These are phyloP conservation scores for Myxozyma mucilagina DNA, from an alignment of 805 yeast genomes.

Conservation along the genomic window DNA sequence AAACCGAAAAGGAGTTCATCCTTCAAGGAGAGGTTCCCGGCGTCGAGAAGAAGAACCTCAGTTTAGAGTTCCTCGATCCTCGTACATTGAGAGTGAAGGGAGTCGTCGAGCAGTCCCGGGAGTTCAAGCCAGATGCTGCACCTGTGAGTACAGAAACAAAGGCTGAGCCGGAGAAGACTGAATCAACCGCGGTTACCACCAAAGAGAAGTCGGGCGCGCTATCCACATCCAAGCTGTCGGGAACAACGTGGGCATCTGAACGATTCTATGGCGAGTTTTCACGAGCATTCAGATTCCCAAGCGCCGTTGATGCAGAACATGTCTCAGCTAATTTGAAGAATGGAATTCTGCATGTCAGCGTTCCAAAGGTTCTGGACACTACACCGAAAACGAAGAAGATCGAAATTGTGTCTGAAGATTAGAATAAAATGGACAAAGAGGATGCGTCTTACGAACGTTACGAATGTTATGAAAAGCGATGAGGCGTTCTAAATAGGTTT, in stretches of 20 bases:
- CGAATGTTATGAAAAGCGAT: too few species aligned
- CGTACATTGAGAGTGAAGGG: conserved; percentile 29
- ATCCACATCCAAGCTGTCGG: not conserved
- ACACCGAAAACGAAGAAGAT: conserved; percentile 10
- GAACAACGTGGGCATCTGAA: conserved; percentile 32
- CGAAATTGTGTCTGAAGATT: conserved; percentile 10
- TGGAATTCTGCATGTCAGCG: conserved; percentile 25
- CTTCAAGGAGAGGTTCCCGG: conserved; percentile 33
- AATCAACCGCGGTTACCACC: not conserved
- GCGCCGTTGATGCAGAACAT: conserved; percentile 17
- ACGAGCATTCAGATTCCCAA: conserved; percentile 29
- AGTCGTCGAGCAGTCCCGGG: conserved; percentile 19
- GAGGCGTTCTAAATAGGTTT: too few species aligned
- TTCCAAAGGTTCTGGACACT: conserved; percentile 20
- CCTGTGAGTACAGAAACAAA: not conserved
- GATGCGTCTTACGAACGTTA: too few species aligned
- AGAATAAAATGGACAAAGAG: too few species aligned
- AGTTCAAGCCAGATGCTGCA: conserved; percentile 6
- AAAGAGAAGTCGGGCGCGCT: not conserved
- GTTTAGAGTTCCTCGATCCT: conserved; percentile 25
- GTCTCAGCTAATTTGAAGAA: conserved; percentile 26
- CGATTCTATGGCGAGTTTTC: conserved; percentile 29
- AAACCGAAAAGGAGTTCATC: conserved; percentile 21
- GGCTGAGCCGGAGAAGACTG: not conserved
- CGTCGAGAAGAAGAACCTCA: conserved; percentile 24